Base-by-base conservation (phyloP, 805 yeast genomes). In the Tetrapisispora nanseiensis region DNA sequence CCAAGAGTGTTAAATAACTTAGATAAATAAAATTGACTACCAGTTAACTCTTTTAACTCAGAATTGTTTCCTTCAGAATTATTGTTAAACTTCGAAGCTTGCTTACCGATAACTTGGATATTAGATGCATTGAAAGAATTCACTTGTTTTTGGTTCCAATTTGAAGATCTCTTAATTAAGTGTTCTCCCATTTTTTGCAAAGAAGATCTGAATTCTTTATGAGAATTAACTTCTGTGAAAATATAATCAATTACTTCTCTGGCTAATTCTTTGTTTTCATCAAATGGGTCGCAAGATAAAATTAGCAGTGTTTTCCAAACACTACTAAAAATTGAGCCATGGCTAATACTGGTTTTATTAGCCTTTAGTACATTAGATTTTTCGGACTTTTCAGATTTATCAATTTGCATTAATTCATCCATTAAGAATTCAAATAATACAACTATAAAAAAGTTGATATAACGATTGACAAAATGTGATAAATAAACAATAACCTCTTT, bases 271-370 rank as follows among this genome's bases (percentile, higher is more conserved):
- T 75, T 77, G 6, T 89, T 87, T 60, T 86, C 95, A 28, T 74
- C 65, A 59, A 82, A 92, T 0, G 97, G 95, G 61, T 92, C 98
- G 49, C 82, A 87, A 1, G 95, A 75, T 23, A 86, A 62, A 22
- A 86, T 78, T 37, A 92, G 67, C 27, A 90, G 59, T 0, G 90
- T 79, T 50, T 86, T 84, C 96, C 97, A 92, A 8, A 82, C 76
- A 1, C 95, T 82, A 42, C 86, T 75, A 59, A 82, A 86, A 8
- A 86, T 73, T 0, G 95, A 81, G 1, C 96, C 95, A 57, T 86
- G 84, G 0, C 95, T 92, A 1, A 94, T 84, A 26, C 80, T 71
- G 41, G 69, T 66, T 39, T 73, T 70, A 13, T 84, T 77, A 44
- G 77, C 74, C 45, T 55, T 46, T 3, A 47, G 47, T 6, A 50